A percentile compares a stretch with the other conserved stretches of the same genome.
Evolutionary conservation across 768 basidiomycete genomes (phyloP).

Genomic region (Clitopilus hobsonii): DNA sequence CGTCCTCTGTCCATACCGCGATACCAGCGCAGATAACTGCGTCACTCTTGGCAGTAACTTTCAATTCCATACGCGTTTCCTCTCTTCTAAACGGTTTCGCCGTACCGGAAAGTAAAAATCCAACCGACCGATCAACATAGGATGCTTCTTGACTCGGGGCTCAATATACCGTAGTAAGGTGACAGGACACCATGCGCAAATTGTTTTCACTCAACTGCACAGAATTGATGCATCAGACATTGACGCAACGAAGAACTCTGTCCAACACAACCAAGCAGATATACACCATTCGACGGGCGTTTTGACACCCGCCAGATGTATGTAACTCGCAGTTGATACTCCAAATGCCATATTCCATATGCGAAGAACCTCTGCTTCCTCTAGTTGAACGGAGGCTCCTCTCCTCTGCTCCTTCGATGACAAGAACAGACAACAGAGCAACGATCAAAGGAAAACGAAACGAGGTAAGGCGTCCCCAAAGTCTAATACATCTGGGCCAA

Average conservation of each 20-base stretch:
- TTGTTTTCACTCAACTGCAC: background rate
- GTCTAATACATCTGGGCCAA: slow-evolving; percentile 1
- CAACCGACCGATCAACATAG: background rate
- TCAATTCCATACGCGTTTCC: too few relatives aligned
- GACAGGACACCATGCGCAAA: background rate
- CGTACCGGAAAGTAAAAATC: too few relatives aligned
- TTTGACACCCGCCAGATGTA: background rate
- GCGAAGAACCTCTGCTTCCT: too few relatives aligned
- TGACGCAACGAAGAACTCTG: background rate
- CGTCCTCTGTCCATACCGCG: too few relatives aligned
- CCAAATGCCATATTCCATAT: too few relatives aligned
- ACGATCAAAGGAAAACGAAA: background rate
- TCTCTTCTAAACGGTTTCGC: background rate
- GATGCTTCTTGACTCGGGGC: background rate
- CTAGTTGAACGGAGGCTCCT: background rate
- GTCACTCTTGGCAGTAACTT: background rate
- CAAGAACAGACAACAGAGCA: background rate
- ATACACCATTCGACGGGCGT: background rate
- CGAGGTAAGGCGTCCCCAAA: background rate
- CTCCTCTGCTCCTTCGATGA: background rate
- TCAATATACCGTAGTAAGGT: background rate
- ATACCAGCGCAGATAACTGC: background rate
- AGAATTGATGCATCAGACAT: background rate
- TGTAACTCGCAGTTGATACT: background rate
- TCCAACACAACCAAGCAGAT: background rate